These are phyloP conservation scores for Pichia sp. DNA, from an alignment of 1,139 yeast genomes.

Conservation along the genomic window DNA sequence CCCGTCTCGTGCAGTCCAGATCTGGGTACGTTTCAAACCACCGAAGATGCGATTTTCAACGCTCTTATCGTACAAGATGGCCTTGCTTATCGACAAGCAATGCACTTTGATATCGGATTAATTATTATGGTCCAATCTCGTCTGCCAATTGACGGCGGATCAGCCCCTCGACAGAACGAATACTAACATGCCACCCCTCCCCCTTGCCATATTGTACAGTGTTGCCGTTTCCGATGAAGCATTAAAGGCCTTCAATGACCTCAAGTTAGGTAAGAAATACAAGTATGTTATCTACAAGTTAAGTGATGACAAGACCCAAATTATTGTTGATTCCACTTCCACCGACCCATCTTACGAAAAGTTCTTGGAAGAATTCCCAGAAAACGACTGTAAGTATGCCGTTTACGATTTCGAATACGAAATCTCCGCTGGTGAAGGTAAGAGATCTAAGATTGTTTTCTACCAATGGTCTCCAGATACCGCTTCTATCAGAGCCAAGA, in stretches of 20 bases:
- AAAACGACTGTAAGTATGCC: slow-evolving; percentile 95
- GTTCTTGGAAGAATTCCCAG: slow-evolving; percentile 87
- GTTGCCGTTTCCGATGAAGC: slow-evolving; percentile 97
- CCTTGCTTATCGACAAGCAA: too few species aligned
- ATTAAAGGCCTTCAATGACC: slow-evolving; percentile 87
- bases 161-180: neutral
- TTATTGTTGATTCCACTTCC: slow-evolving; percentile 86
- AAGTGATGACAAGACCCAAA: slow-evolving; percentile 84
- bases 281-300: slow-evolving; percentile 80
- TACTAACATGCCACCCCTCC: too few species aligned
- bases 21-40: slow-evolving; percentile 52
- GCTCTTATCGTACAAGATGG: too few species aligned
- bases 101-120: too few species aligned
- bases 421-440: slow-evolving; percentile 87
- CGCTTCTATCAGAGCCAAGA: slow-evolving; percentile 91
- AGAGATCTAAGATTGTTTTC: slow-evolving; percentile 92
- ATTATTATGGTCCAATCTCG: too few species aligned
- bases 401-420: slow-evolving; percentile 96
- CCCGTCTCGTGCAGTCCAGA: slow-evolving; percentile 56
- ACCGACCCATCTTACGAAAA: slow-evolving; percentile 65
- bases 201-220: too few species aligned
- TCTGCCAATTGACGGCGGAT: too few species aligned
- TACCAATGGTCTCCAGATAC: slow-evolving; percentile 98
- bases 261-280: slow-evolving; percentile 90
- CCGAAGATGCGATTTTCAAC: too few species aligned